Conservation (phyloP, 2,329 filamentous ascomycete genomes). For the Calonectria naviculata region DNA sequence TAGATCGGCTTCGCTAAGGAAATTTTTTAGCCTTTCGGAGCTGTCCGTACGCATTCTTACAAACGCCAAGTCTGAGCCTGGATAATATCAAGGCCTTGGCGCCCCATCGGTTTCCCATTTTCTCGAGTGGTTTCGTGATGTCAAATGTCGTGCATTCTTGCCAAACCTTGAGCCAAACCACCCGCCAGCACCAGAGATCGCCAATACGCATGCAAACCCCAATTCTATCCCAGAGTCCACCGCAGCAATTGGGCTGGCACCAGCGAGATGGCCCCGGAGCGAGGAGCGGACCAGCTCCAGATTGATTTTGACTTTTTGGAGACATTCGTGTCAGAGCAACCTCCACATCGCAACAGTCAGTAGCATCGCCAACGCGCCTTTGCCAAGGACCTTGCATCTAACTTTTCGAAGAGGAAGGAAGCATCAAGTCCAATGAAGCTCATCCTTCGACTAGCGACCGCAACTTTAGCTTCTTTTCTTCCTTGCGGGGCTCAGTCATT, state of each 20-base stretch:
- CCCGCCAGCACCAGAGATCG: not conserved
- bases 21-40: not conserved
- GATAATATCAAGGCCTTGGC: not conserved
- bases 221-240: not conserved
- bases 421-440: too few species aligned
- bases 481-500: constrained; percentile 91
- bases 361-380: constrained; percentile 54
- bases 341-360: constrained; percentile 59
- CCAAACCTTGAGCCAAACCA: not conserved
- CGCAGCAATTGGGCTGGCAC: not conserved
- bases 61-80: not conserved
- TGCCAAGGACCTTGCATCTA: not conserved
- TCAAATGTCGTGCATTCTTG: not conserved
- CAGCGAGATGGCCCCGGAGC: not conserved
- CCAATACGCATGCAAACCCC: not conserved
- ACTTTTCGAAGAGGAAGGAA: not conserved
- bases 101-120: not conserved
- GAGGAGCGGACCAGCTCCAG: constrained; percentile 71
- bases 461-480: constrained; percentile 97
- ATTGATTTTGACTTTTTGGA: constrained; percentile 96
- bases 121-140: not conserved
- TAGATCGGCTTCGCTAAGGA: not conserved
- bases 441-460: constrained; percentile 68
- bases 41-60: not conserved
- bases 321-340: constrained; percentile 78